These are phyloP conservation scores for Trichothecium roseum DNA, from an alignment of 2,329 filamentous ascomycete species.

Conservation along the genomic window DNA sequence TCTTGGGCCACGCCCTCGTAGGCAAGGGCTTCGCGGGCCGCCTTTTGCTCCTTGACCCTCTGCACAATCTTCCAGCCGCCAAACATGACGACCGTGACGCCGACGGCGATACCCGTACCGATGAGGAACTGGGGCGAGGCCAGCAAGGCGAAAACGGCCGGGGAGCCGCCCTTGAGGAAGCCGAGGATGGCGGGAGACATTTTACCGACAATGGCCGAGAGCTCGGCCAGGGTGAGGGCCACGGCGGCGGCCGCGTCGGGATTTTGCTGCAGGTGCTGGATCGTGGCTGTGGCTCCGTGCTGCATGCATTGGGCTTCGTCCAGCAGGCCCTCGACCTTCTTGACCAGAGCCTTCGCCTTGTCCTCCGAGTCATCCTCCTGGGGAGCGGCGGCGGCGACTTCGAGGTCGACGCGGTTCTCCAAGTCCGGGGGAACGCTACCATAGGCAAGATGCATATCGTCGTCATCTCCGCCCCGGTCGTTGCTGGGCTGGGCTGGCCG, in stretches of 20 bases:
- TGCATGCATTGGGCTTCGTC: slow-evolving; percentile 85
- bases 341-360: slow-evolving; percentile 48
- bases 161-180: slow-evolving; percentile 69
- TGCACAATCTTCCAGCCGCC: slow-evolving; percentile 98
- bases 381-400: slow-evolving; percentile 34
- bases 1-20: slow-evolving; percentile 14
- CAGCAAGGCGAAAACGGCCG: slow-evolving; percentile 76
- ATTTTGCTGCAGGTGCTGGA: slow-evolving; percentile 57
- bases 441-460: slow-evolving; percentile 90
- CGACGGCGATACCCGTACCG: slow-evolving; percentile 76
- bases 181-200: slow-evolving; percentile 73
- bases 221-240: slow-evolving; percentile 82
- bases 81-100: slow-evolving; percentile 91
- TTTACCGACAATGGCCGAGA: slow-evolving; percentile 71
- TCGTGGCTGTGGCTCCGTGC: slow-evolving; percentile 72
- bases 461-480: slow-evolving; percentile 30
- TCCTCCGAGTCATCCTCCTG: slow-evolving; percentile 48
- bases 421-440: slow-evolving; percentile 69
- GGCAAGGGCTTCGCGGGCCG: slow-evolving; percentile 16
- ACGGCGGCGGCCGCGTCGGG: slow-evolving; percentile 91
- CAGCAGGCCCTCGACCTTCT: slow-evolving; percentile 64
- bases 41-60: slow-evolving; percentile 48
- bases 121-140: slow-evolving; percentile 91
- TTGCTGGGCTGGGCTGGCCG: slow-evolving; percentile 15
- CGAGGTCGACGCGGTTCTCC: slow-evolving; percentile 35